These are phyloP conservation scores for Nothophytophthora sp. DNA, from an alignment of 352 stramenopile genomes.

Conservation along the genomic window DNA sequence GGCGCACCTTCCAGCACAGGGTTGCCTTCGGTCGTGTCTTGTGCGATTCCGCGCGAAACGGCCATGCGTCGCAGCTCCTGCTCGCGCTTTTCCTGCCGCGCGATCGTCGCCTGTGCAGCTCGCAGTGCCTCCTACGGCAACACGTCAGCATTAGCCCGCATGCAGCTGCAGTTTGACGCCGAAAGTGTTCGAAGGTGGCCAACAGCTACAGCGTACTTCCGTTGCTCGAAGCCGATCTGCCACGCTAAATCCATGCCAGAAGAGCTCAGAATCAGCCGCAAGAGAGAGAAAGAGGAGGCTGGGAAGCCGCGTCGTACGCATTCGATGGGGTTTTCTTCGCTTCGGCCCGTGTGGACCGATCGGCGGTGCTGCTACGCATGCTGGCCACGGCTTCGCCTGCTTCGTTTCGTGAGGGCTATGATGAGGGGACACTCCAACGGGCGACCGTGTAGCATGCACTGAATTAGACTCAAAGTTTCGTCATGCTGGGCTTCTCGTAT, in stretches of 20 bases:
- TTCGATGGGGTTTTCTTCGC: slow-evolving; percentile 35
- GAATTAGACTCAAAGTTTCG: too few species aligned
- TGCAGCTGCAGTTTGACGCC: background rate
- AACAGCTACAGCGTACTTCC: slow-evolving; percentile 28
- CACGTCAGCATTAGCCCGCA: background rate
- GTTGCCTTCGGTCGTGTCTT: slow-evolving; percentile 31
- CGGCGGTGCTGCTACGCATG: slow-evolving; percentile 1
- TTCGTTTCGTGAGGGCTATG: slow-evolving; percentile 15
- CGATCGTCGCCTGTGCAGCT: slow-evolving; percentile 57
- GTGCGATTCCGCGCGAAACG: slow-evolving; percentile 36
- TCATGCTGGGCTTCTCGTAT: too few species aligned
- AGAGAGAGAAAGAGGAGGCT: background rate
- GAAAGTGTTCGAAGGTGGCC: background rate
- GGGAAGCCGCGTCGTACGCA: slow-evolving; percentile 35
- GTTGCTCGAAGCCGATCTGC: slow-evolving; percentile 51
- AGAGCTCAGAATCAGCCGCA: background rate
- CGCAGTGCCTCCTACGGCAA: slow-evolving; percentile 44
- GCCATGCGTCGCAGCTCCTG: slow-evolving; percentile 57
- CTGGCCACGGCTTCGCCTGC: slow-evolving; percentile 10
- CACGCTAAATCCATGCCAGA: slow-evolving; percentile 25
- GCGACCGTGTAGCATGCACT: too few species aligned
- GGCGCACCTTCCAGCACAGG: slow-evolving; percentile 43
- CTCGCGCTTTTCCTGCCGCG: slow-evolving; percentile 60
- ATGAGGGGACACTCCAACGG: too few species aligned
- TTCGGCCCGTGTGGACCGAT: slow-evolving; percentile 24